Conservation (phyloP, 2,329 filamentous ascomycete species). For the Aspergillus sp. region DNA sequence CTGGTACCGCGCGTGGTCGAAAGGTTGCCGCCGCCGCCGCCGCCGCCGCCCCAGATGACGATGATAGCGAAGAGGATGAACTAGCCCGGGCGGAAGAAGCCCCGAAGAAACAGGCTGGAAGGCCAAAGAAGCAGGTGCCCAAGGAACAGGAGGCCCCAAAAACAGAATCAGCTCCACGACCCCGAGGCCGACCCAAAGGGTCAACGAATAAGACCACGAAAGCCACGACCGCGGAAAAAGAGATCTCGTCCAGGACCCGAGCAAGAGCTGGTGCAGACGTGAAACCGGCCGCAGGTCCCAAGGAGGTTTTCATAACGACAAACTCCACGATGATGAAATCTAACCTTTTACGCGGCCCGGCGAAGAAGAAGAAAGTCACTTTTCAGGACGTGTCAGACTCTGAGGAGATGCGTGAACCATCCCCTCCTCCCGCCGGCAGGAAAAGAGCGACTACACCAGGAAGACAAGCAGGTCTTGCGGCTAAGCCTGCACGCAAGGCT, state of each 20-base stretch:
- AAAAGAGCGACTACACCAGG: constrained; percentile 20
- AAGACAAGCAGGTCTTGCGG: constrained; percentile 39
- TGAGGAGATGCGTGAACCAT: constrained; percentile 35
- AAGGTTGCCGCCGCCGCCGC: constrained; percentile 8
- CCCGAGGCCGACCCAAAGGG: constrained; percentile 32
- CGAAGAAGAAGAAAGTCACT: constrained; percentile 47
- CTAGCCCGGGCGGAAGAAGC: constrained; percentile 20
- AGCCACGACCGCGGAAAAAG: constrained; percentile 11
- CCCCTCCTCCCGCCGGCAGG: constrained; percentile 22
- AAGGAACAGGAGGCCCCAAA: constrained; percentile 10
- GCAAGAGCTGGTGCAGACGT: constrained; percentile 5
- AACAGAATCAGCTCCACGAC: constrained; percentile 16
- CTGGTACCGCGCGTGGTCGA: constrained; percentile 10
- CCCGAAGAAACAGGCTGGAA: constrained; percentile 21
- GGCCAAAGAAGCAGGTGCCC: constrained; percentile 14
- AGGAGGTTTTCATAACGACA: constrained; percentile 27
- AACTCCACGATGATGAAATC: constrained; percentile 29
- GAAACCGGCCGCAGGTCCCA: constrained; percentile 15
- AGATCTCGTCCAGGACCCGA: constrained; percentile 15
- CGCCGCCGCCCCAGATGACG: constrained; percentile 5
- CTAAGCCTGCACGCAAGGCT: constrained; percentile 47
- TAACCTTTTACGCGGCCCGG: constrained; percentile 29
- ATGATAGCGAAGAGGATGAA: constrained; percentile 22
- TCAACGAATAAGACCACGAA: constrained; percentile 16
- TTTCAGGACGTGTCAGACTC: constrained; percentile 44